Base-by-base conservation (phyloP, 2,329 filamentous ascomycete species). In the Cladophialophora chaetospira region DNA sequence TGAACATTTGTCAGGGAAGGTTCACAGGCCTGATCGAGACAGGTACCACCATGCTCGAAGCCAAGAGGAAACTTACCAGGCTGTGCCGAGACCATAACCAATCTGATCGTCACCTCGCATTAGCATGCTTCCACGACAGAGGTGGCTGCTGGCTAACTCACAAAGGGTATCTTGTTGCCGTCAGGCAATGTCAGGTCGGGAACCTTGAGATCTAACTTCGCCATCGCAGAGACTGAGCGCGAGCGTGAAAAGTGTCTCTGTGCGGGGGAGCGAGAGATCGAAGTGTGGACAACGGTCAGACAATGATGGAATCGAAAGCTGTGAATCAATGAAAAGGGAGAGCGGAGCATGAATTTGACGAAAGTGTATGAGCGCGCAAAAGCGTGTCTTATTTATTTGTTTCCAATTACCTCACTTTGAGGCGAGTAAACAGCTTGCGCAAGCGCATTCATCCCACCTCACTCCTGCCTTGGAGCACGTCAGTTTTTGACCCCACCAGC, bases 1-100 rank as follows among this genome's bases (percentile, higher is more conserved):
- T n/a, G n/a, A n/a, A n/a, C n/a, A n/a, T n/a, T n/a, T n/a, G n/a
- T n/a, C n/a, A n/a, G n/a, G n/a, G n/a, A n/a, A n/a, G n/a, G n/a
- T n/a, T n/a, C n/a, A n/a, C n/a, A n/a, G n/a, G n/a, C n/a, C n/a
- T n/a, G n/a, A n/a, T n/a, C n/a, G n/a, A n/a, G n/a, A n/a, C n/a
- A n/a, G n/a, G n/a, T n/a, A n/a, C n/a, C n/a, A n/a, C n/a, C n/a
- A n/a, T n/a, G n/a, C n/a, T n/a, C n/a, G n/a, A n/a, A n/a, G 19
- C 15, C 11, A 28, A 44, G 26, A 43, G 19, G n/a, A n/a, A 17
- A 45, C 50, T 11, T 28, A 53, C 83, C 83, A 87, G 1, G 82
- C 82, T 1, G 85, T 87, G 26, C 85, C 85, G 0, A 80, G 82
- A 23, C 84, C 84, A 70, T 83, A 87, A 19, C 76, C 83, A 15